Base-by-base conservation (phyloP, 345 rosid genomes). In the Gossypium bickii region DNA sequence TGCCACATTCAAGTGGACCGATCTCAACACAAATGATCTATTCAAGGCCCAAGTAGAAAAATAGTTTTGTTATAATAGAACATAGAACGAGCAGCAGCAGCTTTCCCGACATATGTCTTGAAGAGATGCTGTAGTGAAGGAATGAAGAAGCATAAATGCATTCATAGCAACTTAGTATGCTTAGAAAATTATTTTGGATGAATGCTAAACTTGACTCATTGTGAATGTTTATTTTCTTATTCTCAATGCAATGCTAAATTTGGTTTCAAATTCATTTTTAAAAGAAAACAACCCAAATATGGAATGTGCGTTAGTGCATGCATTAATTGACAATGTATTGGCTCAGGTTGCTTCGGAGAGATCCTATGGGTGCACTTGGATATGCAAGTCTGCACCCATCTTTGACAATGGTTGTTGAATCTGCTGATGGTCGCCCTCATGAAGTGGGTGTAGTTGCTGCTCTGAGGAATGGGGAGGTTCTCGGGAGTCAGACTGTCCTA, bases 311-410 rank as follows among this genome's bases (percentile, higher is more conserved):
- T 45, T 67, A 9, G 55, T 3, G 1, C 38, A 5, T 67, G 70
- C 34, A 44, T 66, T 66, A 45, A 66, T 66, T 44, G 53, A 15
- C 29, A 12, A 74, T 20, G 13, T 18, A 43, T 69, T 64, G 58
- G 71, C 76, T 77, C 85, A 95, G 98, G 82, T 88, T 95, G 87
- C 94, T 95, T 27, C 82, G 99, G 80, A 90, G 99, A 85, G 90
- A 95, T 83, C 99, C 99, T 34, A 92, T 92, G 99, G 99, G 98
- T 80, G 98, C 99, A 27, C 93, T 95, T 79, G 96, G 92, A 59
- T 89, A 91, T 90, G 83, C 88, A 18, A 81, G 78, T 82, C 71
- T 78, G 74, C 88, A 89, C 81, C 97, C 97, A 18, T 87, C 97
- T 80, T 77, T 85, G 71, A 83, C 76, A 90, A 91, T 87, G 87